Percentiles rank a stretch among this genome's conserved stretches.
Conservation (phyloP, 441 rosid species). For the Pelargonium australe region DNA sequence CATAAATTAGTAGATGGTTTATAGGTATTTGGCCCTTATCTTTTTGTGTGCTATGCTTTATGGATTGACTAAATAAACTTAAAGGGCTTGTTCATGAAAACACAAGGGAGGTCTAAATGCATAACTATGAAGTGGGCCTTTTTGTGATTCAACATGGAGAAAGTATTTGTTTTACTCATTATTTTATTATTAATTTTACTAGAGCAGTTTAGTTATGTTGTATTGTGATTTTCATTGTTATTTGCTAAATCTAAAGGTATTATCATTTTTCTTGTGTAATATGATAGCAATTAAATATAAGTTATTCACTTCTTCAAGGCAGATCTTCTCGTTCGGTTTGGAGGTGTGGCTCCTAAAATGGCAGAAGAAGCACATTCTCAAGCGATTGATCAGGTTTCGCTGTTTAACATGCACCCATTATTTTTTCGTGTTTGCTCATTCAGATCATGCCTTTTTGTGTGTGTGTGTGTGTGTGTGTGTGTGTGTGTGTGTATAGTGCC, state of each 20-base stretch:
- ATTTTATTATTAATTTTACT: neutral
- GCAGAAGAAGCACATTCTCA: slow-evolving; percentile 84
- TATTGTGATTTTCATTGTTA: neutral
- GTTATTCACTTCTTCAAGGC: slow-evolving; percentile 42
- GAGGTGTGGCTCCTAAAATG: slow-evolving; percentile 94
- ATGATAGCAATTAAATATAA: neutral
- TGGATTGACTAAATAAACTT: neutral
- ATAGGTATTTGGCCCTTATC: neutral
- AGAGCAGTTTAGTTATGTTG: neutral
- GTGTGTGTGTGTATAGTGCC: no score
- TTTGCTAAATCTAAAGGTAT: neutral
- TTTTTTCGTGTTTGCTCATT: neutral
- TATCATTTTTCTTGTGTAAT: neutral
- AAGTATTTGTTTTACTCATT: neutral
- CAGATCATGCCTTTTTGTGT: no score
- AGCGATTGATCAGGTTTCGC: slow-evolving; percentile 65
- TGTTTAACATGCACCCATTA: neutral
- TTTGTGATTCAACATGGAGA: neutral
- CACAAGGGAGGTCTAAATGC: neutral
- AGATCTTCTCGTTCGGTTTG: slow-evolving; percentile 70
- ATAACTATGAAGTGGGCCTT: neutral
- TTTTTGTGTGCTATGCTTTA: neutral
- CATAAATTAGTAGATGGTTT: neutral
- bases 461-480: no score
- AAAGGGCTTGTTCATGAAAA: neutral